Evolutionary conservation across 306 rosid species (phyloP).

Genomic region (Rubus idaeus): DNA sequence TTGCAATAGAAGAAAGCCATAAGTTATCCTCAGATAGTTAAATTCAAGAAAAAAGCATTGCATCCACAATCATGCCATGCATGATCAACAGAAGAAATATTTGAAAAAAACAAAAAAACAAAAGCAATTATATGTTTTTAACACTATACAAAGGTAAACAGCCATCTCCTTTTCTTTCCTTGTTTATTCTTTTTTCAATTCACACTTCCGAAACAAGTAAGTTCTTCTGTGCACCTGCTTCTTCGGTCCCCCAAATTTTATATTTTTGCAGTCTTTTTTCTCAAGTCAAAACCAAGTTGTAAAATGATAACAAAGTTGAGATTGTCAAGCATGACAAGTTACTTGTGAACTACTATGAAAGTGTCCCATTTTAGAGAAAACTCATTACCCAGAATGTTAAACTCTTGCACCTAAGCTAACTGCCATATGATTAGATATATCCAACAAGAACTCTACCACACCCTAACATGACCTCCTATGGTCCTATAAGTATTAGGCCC

Average conservation of each 20-base stretch:
- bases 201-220: background rate
- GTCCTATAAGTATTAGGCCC: background rate
- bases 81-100: background rate
- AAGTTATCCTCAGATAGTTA: conserved; percentile 18
- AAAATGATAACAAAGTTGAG: background rate
- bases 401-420: background rate
- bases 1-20: conserved; percentile 24
- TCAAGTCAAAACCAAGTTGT: background rate
- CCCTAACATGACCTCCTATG: background rate
- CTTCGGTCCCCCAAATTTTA: background rate
- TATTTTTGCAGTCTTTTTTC: background rate
- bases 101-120: background rate
- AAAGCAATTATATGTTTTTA: background rate
- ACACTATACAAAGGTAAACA: background rate
- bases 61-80: background rate
- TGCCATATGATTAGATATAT: background rate
- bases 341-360: background rate
- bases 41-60: background rate
- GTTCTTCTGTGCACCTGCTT: background rate
- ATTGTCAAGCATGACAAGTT: background rate
- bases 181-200: background rate
- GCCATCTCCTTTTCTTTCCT: background rate
- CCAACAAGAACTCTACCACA: background rate
- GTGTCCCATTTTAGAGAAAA: background rate
- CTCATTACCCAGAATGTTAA: background rate